phyloP scores from a whole-genome alignment of 2,329 filamentous ascomycete species.

The Trichoderma sp. region DNA sequence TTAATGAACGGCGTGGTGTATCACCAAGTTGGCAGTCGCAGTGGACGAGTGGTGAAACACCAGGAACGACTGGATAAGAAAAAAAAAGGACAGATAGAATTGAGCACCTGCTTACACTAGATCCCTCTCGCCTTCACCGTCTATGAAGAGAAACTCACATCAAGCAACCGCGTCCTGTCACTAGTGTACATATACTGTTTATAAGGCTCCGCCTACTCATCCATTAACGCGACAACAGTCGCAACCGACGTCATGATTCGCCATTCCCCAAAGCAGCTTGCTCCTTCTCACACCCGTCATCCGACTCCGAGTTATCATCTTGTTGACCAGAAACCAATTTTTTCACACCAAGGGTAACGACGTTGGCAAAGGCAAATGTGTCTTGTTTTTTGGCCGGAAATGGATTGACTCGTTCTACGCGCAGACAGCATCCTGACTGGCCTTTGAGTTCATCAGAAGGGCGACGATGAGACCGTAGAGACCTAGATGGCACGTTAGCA shows the following conservation, averaged over 20 bases:
- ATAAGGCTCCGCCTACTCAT: slow-evolving; percentile 40
- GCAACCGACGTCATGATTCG: slow-evolving; percentile 32
- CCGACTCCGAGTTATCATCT: slow-evolving; percentile 16
- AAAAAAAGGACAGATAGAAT: slow-evolving; percentile 34
- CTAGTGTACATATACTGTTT: slow-evolving; percentile 52
- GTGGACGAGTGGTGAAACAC: neutral
- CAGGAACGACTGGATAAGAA: neutral
- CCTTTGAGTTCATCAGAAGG: slow-evolving; percentile 99
- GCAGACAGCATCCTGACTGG: slow-evolving; percentile 64
- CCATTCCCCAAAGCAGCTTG: slow-evolving; percentile 34
- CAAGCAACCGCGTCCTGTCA: slow-evolving; percentile 49
- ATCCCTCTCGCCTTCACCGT: slow-evolving; percentile 48
- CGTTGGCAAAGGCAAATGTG: slow-evolving; percentile 11
- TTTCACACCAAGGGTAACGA: slow-evolving; percentile 15
- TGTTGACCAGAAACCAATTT: slow-evolving; percentile 18
- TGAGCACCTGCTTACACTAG: slow-evolving; percentile 47
- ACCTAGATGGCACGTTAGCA: slow-evolving; percentile 58
- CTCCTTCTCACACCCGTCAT: slow-evolving; percentile 26
- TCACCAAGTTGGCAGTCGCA: neutral
- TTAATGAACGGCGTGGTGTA: neutral
- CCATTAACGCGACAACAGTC: slow-evolving; percentile 33
- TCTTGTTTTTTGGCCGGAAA: slow-evolving; percentile 21
- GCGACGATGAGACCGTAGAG: slow-evolving; percentile 99
- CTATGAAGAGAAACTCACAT: slow-evolving; percentile 51
- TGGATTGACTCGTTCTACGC: slow-evolving; percentile 2